phyloP scores from a whole-genome alignment of 148 eudicot genomes.

The Bassia scoparia region DNA sequence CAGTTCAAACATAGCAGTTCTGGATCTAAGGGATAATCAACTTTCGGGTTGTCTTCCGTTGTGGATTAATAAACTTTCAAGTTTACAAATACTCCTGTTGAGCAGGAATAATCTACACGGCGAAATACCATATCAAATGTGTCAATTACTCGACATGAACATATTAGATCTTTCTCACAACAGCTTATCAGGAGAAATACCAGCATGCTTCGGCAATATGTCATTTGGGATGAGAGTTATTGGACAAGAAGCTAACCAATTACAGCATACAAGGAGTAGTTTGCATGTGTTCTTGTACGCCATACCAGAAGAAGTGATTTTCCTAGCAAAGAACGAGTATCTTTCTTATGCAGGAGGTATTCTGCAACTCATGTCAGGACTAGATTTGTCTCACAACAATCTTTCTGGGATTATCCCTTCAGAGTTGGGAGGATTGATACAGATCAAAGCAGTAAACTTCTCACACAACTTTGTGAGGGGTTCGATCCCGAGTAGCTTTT shows the following conservation, averaged over 20 bases:
- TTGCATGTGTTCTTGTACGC: not conserved
- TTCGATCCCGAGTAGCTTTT: constrained; percentile 16
- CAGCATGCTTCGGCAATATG: constrained; percentile 11
- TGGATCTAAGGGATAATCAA: constrained; percentile 24
- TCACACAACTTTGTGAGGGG: constrained; percentile 23
- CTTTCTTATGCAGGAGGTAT: not conserved
- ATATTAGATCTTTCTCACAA: constrained; percentile 20
- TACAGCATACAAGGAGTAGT: not conserved
- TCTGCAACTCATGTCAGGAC: not conserved
- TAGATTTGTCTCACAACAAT: constrained; percentile 19
- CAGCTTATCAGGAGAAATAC: constrained; percentile 4
- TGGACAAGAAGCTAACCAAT: not conserved
- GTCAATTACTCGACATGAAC: not conserved
- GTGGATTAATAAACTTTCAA: constrained; percentile 14
- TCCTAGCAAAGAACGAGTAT: constrained; percentile 9
- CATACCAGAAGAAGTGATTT: not conserved
- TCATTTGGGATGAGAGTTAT: constrained; percentile 9
- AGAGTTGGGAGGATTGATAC: not conserved
- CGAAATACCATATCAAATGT: not conserved
- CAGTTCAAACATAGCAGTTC: not conserved
- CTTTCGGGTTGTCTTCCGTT: constrained; percentile 17
- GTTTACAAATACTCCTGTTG: not conserved
- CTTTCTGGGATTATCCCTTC: constrained; percentile 8
- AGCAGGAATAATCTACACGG: constrained; percentile 4
- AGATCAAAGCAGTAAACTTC: constrained; percentile 13